phyloP scores from a whole-genome alignment of 2,329 filamentous ascomycete species.

The Ophiostoma novo-ulmi region DNA sequence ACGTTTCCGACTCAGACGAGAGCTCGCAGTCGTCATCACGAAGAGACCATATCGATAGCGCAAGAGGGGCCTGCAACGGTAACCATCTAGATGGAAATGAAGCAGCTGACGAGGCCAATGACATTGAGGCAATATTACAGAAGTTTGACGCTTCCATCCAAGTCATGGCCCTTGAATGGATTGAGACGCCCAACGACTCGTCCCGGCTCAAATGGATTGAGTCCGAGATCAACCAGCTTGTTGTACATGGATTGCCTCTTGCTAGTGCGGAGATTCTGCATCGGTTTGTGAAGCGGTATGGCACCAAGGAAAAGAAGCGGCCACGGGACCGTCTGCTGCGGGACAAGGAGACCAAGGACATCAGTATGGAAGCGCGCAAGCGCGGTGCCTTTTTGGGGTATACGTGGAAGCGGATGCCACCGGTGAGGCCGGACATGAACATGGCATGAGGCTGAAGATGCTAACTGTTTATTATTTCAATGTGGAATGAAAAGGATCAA shows the following conservation, averaged over 20 bases:
- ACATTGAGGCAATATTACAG: constrained; percentile 9
- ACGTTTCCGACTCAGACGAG: constrained; percentile 52
- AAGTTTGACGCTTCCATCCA: constrained; percentile 33
- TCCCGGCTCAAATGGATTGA: constrained; percentile 47
- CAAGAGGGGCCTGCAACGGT: not conserved
- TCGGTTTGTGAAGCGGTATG: constrained; percentile 48
- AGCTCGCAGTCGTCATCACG: constrained; percentile 13
- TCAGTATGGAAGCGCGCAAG: constrained; percentile 76
- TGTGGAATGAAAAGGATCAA: not conserved
- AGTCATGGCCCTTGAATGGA: constrained; percentile 41
- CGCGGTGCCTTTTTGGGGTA: constrained; percentile 84
- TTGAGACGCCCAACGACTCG: constrained; percentile 47
- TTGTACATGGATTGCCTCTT: constrained; percentile 30
- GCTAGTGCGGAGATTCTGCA: constrained; percentile 43
- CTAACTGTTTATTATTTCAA: not conserved
- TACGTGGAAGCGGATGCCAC: constrained; percentile 58
- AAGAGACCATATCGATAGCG: not conserved
- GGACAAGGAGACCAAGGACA: constrained; percentile 60
- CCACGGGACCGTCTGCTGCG: constrained; percentile 80
- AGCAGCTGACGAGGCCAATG: not conserved
- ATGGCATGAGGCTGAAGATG: not conserved
- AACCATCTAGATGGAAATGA: not conserved
- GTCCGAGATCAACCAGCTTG: constrained; percentile 41
- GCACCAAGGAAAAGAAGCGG: constrained; percentile 65
- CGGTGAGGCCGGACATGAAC: not conserved